Evolutionary conservation across 805 yeast genomes (phyloP), one percentile per base, ranked within the genome.

Genomic region (Maudiozyma bulderi): DNA sequence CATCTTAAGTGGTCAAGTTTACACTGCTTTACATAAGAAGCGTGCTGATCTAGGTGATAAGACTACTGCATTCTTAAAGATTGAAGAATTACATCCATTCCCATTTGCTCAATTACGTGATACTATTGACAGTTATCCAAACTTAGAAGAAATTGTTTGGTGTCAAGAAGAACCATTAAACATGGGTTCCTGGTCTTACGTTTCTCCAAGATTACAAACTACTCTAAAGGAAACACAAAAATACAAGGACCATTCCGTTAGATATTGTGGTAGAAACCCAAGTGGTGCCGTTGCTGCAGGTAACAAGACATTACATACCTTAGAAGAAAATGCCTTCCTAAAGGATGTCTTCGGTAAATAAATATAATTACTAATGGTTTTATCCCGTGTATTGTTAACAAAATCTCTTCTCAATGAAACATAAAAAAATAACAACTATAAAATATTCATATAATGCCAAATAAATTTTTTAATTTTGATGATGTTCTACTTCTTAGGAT

Each of bases 211-310:
- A 74, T 70, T 93, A 48, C 72, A 74, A 52, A 86, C 95, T 43
- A 76, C 83, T 40, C 69, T 91, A 70, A 76, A 75, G 57, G 89
- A 88, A 73, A 84, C 95, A 52, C 78, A 81, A 46, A 73, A 73
- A 52, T 83, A 84, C 73, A 72, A 77, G 61, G 81, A 73, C 58
- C 61, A 71, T 57, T 62, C 64, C 15, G 65, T 85, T 52, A 82
- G 97, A 72, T 93, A 86, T 67, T 95, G 95, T 57, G 99, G 99
- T 66, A 88, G 99, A 79, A 88, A 87, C 67, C 99, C 99, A 68
- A 82, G 91, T 67, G 98, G 98, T 44, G 84, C 96, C 54, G 96
- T 93, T 64, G 99, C 99, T 64, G 96, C 98, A 57, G 99, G 99
- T 72, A 76, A 86, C 54, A 93, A 93, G 81, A 71, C 82, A 55